phyloP scores from a whole-genome alignment of 148 eudicot genomes.

The Vaccinium darrowii region DNA sequence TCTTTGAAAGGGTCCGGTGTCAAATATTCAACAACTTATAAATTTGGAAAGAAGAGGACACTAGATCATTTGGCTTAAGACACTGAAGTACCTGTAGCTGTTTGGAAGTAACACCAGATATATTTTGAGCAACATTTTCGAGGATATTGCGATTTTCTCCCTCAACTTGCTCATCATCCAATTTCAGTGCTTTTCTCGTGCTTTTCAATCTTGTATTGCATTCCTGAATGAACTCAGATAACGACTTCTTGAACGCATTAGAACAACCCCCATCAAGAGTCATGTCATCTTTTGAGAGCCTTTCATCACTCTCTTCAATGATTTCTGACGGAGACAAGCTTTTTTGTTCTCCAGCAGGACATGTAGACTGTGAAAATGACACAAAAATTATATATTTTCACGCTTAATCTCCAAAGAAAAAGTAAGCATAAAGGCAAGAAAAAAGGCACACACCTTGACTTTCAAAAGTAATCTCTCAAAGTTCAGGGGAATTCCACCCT shows the following conservation, averaged over 20 bases:
- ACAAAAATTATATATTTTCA: not conserved
- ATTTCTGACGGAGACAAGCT: conserved; percentile 55
- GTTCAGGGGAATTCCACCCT: conserved; percentile 77
- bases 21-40: not conserved
- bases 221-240: conserved; percentile 46
- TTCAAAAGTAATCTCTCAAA: conserved; percentile 74
- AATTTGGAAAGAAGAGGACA: not conserved
- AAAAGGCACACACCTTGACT: conserved; percentile 50
- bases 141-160: conserved; percentile 21
- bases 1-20: not conserved
- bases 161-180: conserved; percentile 24
- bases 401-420: not conserved
- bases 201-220: conserved; percentile 25
- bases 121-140: conserved; percentile 39
- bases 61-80: not conserved
- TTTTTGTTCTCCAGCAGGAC: conserved; percentile 56
- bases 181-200: conserved; percentile 26
- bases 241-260: conserved; percentile 45
- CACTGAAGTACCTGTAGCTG: conserved; percentile 64
- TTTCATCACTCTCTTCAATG: conserved; percentile 34
- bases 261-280: conserved; percentile 63
- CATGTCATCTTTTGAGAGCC: conserved; percentile 45
- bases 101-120: conserved; percentile 51
- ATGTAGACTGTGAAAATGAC: conserved; percentile 65
- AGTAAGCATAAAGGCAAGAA: not conserved